Base-by-base conservation (phyloP, 768 basidiomycete species). In the Tulasnella sp. region DNA sequence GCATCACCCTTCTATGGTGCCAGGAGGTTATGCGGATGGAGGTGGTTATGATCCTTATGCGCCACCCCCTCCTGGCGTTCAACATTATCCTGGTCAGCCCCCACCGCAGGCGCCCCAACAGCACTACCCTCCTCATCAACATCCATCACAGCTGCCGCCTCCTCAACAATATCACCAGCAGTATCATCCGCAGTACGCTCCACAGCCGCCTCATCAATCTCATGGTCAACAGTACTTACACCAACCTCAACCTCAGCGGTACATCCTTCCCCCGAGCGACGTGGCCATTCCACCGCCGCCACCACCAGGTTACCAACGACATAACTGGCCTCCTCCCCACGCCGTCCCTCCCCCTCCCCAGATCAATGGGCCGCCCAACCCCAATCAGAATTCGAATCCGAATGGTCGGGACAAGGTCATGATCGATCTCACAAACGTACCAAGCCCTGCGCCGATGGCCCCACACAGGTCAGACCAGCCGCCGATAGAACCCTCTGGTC, bases 51-150 rank as follows among this genome's bases (percentile, higher is more conserved):
- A 55, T 10, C 8, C 41, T 8, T 55, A 55, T 45, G 31, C 43
- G 3, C 44, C 44, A 21, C 42, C 42, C 11, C 54, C 41, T 11
- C 48, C 48, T 25, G 21, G 22, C 12, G 30, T 24, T 24, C 56
- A 59, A 22, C 56, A 29, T 8, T 46, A 48, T 25, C 41, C 27
- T 24, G 45, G n/a, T 48, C 29, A 8, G 29, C 55, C 15, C 9
- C 55, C 55, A 9, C 56, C 56, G 24, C 54, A 31, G 1, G 30
- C 44, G 45, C 49, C 30, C 22, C 56, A 48, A 59, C 24, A 49
- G 21, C 30, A 43, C 4, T 49, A 59, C 15, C 56, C 44, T 49
- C 56, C 56, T 24, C 56, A 43, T 4, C 56, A 31, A 21, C 10
- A 12, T 29, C 54, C 38, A 41, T 27, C 27, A 8, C 42, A 27